Percentiles rank a stretch among this genome's conserved stretches.
phyloP scores from a whole-genome alignment of 345 rosid species.

The Sonneratia caseolaris region DNA sequence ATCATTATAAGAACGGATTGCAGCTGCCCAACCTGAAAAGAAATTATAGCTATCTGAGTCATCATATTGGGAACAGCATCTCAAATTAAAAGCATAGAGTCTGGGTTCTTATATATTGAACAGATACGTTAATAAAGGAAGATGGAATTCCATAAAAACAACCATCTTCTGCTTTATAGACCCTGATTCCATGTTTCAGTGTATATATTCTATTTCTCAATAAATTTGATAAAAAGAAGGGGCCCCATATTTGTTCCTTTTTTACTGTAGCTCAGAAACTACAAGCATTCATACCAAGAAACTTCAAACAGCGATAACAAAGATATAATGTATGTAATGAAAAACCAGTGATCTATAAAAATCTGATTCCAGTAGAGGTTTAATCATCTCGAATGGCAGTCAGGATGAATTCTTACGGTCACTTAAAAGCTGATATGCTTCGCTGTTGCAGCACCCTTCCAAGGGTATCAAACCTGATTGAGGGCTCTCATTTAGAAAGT shows the following conservation, averaged over 20 bases:
- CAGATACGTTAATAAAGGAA: not conserved
- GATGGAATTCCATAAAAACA: not conserved
- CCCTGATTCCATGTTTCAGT: not conserved
- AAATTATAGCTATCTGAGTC: not conserved
- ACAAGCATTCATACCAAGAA: not conserved
- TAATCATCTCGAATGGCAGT: not conserved
- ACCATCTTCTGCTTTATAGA: not conserved
- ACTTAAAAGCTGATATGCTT: conserved; percentile 54
- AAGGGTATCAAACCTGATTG: conserved; percentile 26
- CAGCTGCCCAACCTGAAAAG: conserved; percentile 70
- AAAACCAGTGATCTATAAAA: not conserved
- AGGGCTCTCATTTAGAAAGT: conserved; percentile 19
- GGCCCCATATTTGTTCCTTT: not conserved
- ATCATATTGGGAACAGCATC: not conserved
- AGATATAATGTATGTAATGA: not conserved
- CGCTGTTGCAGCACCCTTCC: conserved; percentile 54
- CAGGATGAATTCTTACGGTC: conserved; percentile 44
- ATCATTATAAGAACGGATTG: conserved; percentile 40
- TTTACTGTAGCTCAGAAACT: not conserved
- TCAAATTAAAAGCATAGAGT: not conserved
- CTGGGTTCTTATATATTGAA: not conserved
- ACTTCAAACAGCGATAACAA: not conserved
- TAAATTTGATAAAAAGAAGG: not conserved
- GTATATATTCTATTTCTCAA: not conserved
- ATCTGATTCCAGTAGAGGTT: not conserved